Evolutionary conservation across 768 basidiomycete species (phyloP), one percentile per base, ranked within the genome.

Genomic region (Pleurotus cornucopiae): DNA sequence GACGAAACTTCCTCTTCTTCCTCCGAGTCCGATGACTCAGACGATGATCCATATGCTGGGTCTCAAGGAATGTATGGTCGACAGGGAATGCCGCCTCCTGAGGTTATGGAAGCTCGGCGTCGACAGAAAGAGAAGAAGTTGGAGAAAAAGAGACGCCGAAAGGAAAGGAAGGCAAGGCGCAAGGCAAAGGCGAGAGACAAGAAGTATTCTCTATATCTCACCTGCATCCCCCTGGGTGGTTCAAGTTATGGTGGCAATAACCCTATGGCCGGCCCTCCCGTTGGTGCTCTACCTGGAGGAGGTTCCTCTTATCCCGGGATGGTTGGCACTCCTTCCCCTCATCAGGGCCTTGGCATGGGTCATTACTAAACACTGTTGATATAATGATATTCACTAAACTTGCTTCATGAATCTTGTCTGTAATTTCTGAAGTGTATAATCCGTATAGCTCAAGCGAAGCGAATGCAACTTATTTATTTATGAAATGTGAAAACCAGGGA

Each of bases 151-250:
- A 76, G 78, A 61, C 80, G 79, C 59, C 76, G 76, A 60, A 84
- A 76, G 71, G 86, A 89, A 65, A 87, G 79, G 77, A 86, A 81
- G 65, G 71, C 77, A 46, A 79, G 78, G 64, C 77, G 72, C 63
- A 83, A 79, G 66, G 80, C 78, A 41, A 84, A 76, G 64, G 81
- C 81, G 57, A 77, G 76, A 40, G 84, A 83, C 61, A 85, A 78
- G 69, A 77, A 75, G 54, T 91, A 88, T 65, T 63, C 81, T 2
- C 67, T 91, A 38, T 90, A 84, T 65, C 62, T 91, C 51, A 76
- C 74, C 7, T 88, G 77, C 64, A 59, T 83, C 18, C 60, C 71
- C 4, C 67, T 70, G 30, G 61, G 56, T 1, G 62, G 64, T 20
- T 34, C 30, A 11, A 34, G 30, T 34, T 34, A 34, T 11, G 11